Conservation (phyloP, 176 grass and related monocot species). For the Paspalum vaginatum region DNA sequence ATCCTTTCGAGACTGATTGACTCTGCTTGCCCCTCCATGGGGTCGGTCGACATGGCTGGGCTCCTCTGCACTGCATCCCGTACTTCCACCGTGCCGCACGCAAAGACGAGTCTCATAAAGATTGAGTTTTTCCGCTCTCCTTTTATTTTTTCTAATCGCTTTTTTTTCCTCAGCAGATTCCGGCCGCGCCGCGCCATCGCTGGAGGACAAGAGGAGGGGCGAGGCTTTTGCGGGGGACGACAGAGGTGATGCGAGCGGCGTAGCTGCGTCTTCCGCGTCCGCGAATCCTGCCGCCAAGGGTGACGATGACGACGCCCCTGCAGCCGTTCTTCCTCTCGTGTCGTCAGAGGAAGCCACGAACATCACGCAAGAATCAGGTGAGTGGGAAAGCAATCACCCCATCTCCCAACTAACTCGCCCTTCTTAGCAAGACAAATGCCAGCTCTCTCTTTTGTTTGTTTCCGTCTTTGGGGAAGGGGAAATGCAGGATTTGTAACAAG, state of each 20-base stretch:
- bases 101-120: slow-evolving; percentile 32
- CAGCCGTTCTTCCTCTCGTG: slow-evolving; percentile 29
- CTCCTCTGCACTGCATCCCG: not conserved
- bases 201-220: slow-evolving; percentile 25
- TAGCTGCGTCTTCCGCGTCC: not conserved
- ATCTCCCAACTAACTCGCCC: not conserved
- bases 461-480: not conserved
- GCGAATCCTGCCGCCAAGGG: slow-evolving; percentile 20
- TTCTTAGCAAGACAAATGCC: not conserved
- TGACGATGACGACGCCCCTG: not conserved
- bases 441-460: not conserved
- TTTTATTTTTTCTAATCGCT: not conserved
- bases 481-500: slow-evolving; percentile 24
- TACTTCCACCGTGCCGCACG: slow-evolving; percentile 20
- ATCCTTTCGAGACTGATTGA: not conserved
- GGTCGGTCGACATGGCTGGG: not conserved
- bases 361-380: slow-evolving; percentile 46
- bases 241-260: not conserved
- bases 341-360: slow-evolving; percentile 38
- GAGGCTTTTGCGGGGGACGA: slow-evolving; percentile 28
- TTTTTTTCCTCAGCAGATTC: slow-evolving; percentile 34
- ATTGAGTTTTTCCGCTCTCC: not conserved
- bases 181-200: slow-evolving; percentile 24
- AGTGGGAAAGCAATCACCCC: not conserved
- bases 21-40: not conserved